Conservation (phyloP, 2,329 filamentous ascomycete genomes). For the Didymella glomerata region DNA sequence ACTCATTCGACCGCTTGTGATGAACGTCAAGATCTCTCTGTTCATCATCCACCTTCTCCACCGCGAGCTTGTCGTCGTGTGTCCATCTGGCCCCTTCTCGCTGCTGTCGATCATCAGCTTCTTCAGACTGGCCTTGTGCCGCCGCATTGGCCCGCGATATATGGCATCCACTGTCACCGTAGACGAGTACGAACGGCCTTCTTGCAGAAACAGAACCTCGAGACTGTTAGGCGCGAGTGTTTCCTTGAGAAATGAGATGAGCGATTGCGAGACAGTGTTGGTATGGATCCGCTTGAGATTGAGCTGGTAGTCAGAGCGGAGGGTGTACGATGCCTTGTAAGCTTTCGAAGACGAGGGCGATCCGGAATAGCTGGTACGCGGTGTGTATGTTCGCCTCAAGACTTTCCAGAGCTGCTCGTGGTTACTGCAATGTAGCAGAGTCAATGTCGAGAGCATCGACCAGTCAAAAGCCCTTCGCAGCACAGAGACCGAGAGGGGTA, state of each 20-base stretch:
- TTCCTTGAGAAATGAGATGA: conserved; percentile 79
- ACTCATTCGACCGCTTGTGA: conserved; percentile 79
- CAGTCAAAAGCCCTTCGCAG: conserved; percentile 77
- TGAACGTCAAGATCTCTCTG: conserved; percentile 73
- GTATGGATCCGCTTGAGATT: conserved; percentile 78
- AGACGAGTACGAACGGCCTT: conserved; percentile 64
- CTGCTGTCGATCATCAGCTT: conserved; percentile 79
- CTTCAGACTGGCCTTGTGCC: conserved; percentile 74
- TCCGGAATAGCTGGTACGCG: conserved; percentile 45
- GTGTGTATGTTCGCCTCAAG: conserved; percentile 65
- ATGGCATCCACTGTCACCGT: conserved; percentile 73
- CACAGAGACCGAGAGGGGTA: conserved; percentile 76
- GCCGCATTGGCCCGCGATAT: conserved; percentile 72
- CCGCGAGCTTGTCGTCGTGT: conserved; percentile 50
- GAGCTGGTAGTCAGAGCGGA: conserved; percentile 57
- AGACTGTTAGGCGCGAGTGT: conserved; percentile 79
- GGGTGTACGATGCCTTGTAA: conserved; percentile 51
- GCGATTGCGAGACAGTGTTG: conserved; percentile 71
- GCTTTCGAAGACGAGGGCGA: conserved; percentile 49
- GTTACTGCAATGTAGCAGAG: conserved; percentile 75
- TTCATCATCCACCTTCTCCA: conserved; percentile 77
- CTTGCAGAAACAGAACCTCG: conserved; percentile 81
- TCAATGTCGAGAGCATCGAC: conserved; percentile 74
- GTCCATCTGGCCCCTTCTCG: conserved; percentile 59
- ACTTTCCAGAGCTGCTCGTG: conserved; percentile 80